A percentile compares a stretch with the other conserved stretches of the same genome.
These are phyloP conservation scores for Chytriomyces sp. DNA, from an alignment of 192 early-diverging fungal species.

Conservation along the genomic window DNA sequence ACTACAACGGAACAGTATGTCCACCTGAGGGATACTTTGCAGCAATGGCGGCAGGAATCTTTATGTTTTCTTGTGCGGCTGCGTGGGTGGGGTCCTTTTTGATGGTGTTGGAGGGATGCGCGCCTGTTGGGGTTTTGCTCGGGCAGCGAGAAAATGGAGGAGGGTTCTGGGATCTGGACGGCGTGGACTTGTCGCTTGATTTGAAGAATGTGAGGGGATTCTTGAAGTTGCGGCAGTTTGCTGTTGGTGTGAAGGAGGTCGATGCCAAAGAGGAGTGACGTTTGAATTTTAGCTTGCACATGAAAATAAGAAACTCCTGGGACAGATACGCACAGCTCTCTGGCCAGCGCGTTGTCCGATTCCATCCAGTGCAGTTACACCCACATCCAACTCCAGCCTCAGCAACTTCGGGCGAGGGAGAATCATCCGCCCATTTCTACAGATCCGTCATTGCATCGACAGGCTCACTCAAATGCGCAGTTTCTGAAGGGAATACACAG, in stretches of 20 bases:
- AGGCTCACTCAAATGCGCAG: constrained; percentile 12
- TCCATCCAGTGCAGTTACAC: constrained; percentile 7
- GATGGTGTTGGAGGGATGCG: constrained; percentile 12
- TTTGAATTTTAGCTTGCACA: neutral
- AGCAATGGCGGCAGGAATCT: neutral
- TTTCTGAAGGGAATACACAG: neutral
- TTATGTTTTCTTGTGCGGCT: neutral
- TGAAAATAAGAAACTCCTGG: neutral
- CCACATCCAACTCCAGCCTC: no score
- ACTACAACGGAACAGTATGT: neutral
- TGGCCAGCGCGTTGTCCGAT: neutral
- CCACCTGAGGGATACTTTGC: neutral
- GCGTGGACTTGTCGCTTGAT: neutral
- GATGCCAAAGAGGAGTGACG: neutral
- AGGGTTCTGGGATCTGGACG: constrained; percentile 1
- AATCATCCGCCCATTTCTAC: no score
- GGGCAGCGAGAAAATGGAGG: neutral
- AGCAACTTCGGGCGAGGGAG: no score
- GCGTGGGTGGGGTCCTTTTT: neutral
- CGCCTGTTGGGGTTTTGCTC: neutral
- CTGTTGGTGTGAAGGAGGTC: neutral
- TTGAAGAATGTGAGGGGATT: constrained; percentile 2
- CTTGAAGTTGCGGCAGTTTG: neutral
- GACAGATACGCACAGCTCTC: no score
- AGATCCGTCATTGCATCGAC: no score